These are phyloP conservation scores for Ceratobasidium sp. DNA, from an alignment of 1,284 basidiomycete genomes.

Conservation along the genomic window DNA sequence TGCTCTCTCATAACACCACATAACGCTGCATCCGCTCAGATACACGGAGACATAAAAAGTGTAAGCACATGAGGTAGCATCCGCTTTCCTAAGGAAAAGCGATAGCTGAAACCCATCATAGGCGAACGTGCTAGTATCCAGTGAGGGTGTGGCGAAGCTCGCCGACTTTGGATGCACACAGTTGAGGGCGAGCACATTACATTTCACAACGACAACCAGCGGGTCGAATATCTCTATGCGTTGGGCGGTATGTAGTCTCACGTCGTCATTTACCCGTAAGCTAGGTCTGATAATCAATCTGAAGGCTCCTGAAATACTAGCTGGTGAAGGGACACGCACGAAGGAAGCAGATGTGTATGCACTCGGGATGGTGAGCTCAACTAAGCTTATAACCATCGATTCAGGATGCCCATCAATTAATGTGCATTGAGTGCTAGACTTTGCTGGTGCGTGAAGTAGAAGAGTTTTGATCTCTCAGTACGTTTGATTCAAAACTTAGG, in stretches of 20 bases:
- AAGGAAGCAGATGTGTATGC: conserved; percentile 4
- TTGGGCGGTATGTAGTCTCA: conserved; percentile 14
- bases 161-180: conserved; percentile 28
- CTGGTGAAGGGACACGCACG: background rate
- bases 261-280: background rate
- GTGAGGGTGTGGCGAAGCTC: background rate
- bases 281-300: background rate
- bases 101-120: background rate
- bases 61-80: background rate
- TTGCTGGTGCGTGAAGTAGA: background rate
- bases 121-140: conserved; percentile 9
- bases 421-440: background rate
- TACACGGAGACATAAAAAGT: conserved; percentile 16
- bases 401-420: too few relatives aligned
- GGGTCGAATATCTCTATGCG: background rate
- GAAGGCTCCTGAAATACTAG: background rate
- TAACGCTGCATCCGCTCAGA: background rate
- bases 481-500: background rate
- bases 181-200: background rate
- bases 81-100: background rate
- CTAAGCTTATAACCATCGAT: background rate
- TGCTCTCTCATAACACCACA: background rate
- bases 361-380: background rate
- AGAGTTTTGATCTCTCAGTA: background rate
- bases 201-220: background rate